Base-by-base conservation (phyloP, 257 asterid genomes). In the Fraxinus cuspidata region DNA sequence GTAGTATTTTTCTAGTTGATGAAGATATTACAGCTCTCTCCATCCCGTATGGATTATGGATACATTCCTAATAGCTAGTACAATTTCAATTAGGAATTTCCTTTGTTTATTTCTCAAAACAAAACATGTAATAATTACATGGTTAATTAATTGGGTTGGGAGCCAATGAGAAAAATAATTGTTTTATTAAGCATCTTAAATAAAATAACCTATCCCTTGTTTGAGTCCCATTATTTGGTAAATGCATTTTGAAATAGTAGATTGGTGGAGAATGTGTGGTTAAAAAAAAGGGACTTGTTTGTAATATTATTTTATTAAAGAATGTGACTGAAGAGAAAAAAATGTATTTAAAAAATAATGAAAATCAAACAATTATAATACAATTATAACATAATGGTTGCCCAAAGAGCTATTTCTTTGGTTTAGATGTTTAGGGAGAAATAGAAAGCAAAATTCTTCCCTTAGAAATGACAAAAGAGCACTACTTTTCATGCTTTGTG, bases 401-500 rank as follows among this genome's bases (percentile, higher is more conserved):
- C 71, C 81, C 84, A 81, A 84, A 81, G 80, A 77, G 77, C 1
- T 37, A 37, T 37, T 7, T 37, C 8, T 7, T 42, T 72, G 69
- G 86, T 79, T 86, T 86, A 74, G 82, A 86, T 84, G 83, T 78
- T 83, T 83, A 63, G 72, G 2, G 51, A 0, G 2, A 9, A 7
- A 74, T 12, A 23, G 64, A 77, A 71, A 80, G 73, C 73, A 74
- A 71, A 72, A 84, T 67, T 83, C 85, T 80, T 68, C 86, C 79
- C 77, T 27, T 72, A 74, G 71, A 65, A 78, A 84, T 74, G 74
- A 38, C 63, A 82, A 80, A 82, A 80, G 74, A 73, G 80, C 88
- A 75, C 85, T 75, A 78, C 88, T 82, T 84, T 92, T 87, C 73
- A 92, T 92, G 92, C 82, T 78, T 80, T 81, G 84, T 82, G 84